phyloP scores from a whole-genome alignment of 2,329 filamentous ascomycete genomes.

The Incumbomyces lentus region DNA sequence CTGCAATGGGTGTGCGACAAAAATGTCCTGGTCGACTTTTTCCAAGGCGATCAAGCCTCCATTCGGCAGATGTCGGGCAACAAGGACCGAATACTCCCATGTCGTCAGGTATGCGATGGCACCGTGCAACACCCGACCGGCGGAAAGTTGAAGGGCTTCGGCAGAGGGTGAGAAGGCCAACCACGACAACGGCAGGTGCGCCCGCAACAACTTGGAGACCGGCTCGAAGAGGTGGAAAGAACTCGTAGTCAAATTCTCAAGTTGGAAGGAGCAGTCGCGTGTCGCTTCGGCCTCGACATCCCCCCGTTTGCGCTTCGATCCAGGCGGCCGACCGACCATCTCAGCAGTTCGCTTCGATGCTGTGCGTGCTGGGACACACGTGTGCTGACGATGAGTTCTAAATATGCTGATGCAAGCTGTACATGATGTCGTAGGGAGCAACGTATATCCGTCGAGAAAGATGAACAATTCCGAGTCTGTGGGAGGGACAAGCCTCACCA shows the following conservation, averaged over 20 bases:
- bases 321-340: slow-evolving; percentile 1
- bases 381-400: no score
- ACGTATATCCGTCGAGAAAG: no score
- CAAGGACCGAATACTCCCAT: slow-evolving; percentile 15
- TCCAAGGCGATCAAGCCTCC: slow-evolving; percentile 18
- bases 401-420: no score
- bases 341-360: neutral
- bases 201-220: slow-evolving; percentile 16
- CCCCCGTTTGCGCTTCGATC: slow-evolving; percentile 14
- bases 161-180: slow-evolving; percentile 7
- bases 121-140: slow-evolving; percentile 13
- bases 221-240: slow-evolving; percentile 8
- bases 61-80: slow-evolving; percentile 14
- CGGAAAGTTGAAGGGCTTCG: neutral
- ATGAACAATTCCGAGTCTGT: no score
- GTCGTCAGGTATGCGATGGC: slow-evolving; percentile 9
- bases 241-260: slow-evolving; percentile 5
- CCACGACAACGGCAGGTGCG: slow-evolving; percentile 18
- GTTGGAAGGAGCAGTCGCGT: slow-evolving; percentile 6
- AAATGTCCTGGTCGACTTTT: slow-evolving; percentile 10
- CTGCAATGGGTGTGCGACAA: slow-evolving; percentile 12
- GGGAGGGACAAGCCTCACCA: no score
- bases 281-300: slow-evolving; percentile 6
- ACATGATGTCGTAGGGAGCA: no score
- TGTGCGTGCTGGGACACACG: no score